Conservation (phyloP, 2,329 filamentous ascomycete genomes). For the Sclerotinia subarctica region DNA sequence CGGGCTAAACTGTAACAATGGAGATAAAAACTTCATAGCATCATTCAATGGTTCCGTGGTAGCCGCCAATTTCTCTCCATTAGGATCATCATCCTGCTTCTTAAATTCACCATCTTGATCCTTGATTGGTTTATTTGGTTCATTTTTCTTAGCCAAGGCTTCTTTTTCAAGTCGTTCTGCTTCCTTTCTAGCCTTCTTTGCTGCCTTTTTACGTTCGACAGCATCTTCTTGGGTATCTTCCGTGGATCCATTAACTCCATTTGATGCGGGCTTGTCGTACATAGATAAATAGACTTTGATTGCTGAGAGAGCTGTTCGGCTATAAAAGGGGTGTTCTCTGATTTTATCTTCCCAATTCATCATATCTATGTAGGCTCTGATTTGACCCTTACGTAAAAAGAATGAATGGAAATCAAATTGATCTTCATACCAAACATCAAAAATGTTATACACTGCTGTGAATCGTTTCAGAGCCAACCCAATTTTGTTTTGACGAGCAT, state of each 20-base stretch:
- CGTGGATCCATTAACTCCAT: conserved; percentile 56
- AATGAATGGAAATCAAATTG: conserved; percentile 99
- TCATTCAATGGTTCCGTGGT: conserved; percentile 81
- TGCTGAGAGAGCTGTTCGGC: conserved; percentile 76
- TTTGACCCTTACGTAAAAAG: conserved; percentile 93
- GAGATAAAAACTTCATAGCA: conserved; percentile 80
- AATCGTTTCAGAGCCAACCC: conserved; percentile 90
- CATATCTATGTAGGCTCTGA: conserved; percentile 94
- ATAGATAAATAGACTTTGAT: conserved; percentile 77
- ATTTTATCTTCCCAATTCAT: conserved; percentile 91
- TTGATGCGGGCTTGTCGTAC: conserved; percentile 68
- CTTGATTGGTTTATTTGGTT: conserved; percentile 71
- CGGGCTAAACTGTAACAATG: conserved; percentile 78
- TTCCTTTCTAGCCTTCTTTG: conserved; percentile 87
- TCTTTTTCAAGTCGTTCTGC: conserved; percentile 70
- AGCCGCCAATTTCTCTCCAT: conserved; percentile 73
- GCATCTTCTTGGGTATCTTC: conserved; percentile 52
- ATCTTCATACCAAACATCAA: conserved; percentile 96
- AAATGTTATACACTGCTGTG: conserved; percentile 83
- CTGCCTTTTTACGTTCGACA: conserved; percentile 76
- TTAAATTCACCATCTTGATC: conserved; percentile 63
- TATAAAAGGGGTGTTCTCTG: conserved; percentile 90
- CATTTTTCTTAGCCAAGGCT: conserved; percentile 77
- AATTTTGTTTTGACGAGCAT: conserved; percentile 75
- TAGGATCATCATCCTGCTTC: conserved; percentile 88